Conservation (phyloP, 371 early-diverging fungal species). For the Syncephalastrum sp. region DNA sequence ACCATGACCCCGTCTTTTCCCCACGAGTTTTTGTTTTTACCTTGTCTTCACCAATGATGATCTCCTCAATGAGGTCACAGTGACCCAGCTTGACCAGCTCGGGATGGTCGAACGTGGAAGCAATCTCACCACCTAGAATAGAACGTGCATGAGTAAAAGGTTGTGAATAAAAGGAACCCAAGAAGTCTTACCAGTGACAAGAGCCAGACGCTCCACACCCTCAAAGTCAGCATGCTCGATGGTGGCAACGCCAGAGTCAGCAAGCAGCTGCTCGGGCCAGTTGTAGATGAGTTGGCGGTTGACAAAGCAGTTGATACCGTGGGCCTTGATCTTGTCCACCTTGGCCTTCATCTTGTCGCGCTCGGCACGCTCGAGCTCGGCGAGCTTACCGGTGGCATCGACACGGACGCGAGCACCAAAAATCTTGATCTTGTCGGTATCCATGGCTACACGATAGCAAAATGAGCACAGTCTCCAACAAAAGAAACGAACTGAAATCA, state of each 20-base stretch:
- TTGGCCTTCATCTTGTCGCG: slow-evolving; percentile 98
- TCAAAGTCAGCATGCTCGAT: slow-evolving; percentile 99
- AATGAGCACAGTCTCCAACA: neutral
- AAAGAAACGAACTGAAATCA: neutral
- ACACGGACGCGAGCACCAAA: slow-evolving; percentile 99
- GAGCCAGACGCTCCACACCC: slow-evolving; percentile 97
- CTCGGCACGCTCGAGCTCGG: slow-evolving; percentile 99
- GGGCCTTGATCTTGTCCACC: slow-evolving; percentile 97
- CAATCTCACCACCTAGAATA: slow-evolving; percentile 88
- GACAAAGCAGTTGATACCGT: slow-evolving; percentile 98
- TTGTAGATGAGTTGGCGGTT: slow-evolving; percentile 99
- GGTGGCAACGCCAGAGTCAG: slow-evolving; percentile 92
- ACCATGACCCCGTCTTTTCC: neutral
- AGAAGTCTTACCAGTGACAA: slow-evolving; percentile 75
- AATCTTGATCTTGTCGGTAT: slow-evolving; percentile 99
- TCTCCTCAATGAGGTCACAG: slow-evolving; percentile 96
- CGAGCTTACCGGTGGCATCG: slow-evolving; percentile 95
- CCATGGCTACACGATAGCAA: slow-evolving; percentile 79
- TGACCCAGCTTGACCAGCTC: slow-evolving; percentile 93
- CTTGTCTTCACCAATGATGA: slow-evolving; percentile 97
- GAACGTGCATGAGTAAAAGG: neutral
- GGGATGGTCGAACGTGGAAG: slow-evolving; percentile 98
- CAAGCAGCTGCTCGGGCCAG: slow-evolving; percentile 99
- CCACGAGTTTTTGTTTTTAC: slow-evolving; percentile 21
- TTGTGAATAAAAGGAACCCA: neutral